Base-by-base conservation (phyloP, 371 early-diverging fungal species). In the Apophysomyces variabilis region DNA sequence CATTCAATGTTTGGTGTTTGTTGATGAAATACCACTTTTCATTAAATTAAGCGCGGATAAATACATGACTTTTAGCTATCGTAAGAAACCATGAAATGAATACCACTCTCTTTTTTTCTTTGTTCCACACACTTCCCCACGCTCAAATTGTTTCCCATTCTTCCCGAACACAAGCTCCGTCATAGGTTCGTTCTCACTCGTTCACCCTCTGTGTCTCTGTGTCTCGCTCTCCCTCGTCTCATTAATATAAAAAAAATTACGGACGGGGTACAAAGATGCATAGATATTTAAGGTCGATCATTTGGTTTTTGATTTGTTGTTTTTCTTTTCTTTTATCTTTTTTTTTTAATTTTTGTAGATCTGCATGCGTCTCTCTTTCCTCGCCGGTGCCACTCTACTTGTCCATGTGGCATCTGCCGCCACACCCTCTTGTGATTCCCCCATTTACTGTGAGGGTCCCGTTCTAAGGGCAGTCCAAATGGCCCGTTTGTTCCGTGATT, bases 401-500 rank as follows among this genome's bases (percentile, higher is more conserved):
- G 54, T 35, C 54, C 54, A 26, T 4, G 54, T 21, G 54, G 54
- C 54, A 50, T 50, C 54, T 9, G 54, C 54, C 21, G n/a, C 54
- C 21, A 9, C 13, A 41, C 11, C 54, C 1, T 21, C 7, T 6
- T 92, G 92, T 71, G 80, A 86, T 63, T 87, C 89, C 14, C 86
- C 81, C 0, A 87, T 92, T 18, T 92, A 89, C 67, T 93, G 93
- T 76, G 72, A 82, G n/a, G 89, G 92, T 16, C 76, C 77, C 12
- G 41, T 92, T 4, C 69, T 93, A 14, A 71, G 85, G 9, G 71
- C 83, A 0, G 84, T 93, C 9, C 91, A 93, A 61, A 65, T 87
- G 61, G 84, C 89, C 9, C 59, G 66, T 14, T 57, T 91, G 1
- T 92, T 78, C 70, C 57, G 73, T 1, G 94, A 93, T 67, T 91